phyloP scores from a whole-genome alignment of 768 basidiomycete species.

The Cystobasidium onofrii region DNA sequence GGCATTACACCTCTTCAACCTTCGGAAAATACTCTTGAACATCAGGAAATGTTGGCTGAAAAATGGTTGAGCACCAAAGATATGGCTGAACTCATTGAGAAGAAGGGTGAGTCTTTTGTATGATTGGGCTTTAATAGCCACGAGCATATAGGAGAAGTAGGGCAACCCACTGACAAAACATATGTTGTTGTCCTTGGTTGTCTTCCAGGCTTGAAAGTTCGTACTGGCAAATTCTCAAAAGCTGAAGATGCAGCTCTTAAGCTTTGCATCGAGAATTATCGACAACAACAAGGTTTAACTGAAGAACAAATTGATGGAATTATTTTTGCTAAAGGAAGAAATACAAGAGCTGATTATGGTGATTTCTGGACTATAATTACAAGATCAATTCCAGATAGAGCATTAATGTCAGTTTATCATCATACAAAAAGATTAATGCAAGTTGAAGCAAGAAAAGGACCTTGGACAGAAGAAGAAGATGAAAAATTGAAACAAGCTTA shows the following conservation, averaged over 20 bases:
- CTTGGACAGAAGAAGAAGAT: slow-evolving; percentile 32
- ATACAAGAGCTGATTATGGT: neutral
- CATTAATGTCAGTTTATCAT: slow-evolving; percentile 35
- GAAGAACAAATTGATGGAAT: slow-evolving; percentile 18
- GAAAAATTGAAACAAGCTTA: slow-evolving; percentile 24
- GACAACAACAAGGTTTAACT: neutral
- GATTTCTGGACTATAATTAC: slow-evolving; percentile 33
- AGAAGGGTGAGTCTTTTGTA: slow-evolving; percentile 13
- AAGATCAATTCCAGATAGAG: slow-evolving; percentile 27
- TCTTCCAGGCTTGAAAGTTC: slow-evolving; percentile 32
- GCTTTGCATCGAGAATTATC: slow-evolving; percentile 23
- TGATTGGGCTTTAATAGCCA: too few relatives aligned
- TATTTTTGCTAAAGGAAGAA: slow-evolving; percentile 17
- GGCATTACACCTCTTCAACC: neutral
- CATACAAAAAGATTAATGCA: slow-evolving; percentile 32
- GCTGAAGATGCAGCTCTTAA: slow-evolving; percentile 34
- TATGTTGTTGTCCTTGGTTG: too few relatives aligned
- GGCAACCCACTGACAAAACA: too few relatives aligned
- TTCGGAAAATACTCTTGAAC: neutral
- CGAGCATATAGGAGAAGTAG: too few relatives aligned
- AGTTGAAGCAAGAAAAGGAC: neutral
- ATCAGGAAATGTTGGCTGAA: slow-evolving; percentile 5
- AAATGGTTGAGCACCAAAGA: slow-evolving; percentile 34
- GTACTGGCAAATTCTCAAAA: slow-evolving; percentile 33
- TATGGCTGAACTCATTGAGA: slow-evolving; percentile 25